Percentiles rank a stretch among this genome's conserved stretches.
phyloP scores from a whole-genome alignment of 2,329 filamentous ascomycete species.

The Neophaeococcomyces aloes region DNA sequence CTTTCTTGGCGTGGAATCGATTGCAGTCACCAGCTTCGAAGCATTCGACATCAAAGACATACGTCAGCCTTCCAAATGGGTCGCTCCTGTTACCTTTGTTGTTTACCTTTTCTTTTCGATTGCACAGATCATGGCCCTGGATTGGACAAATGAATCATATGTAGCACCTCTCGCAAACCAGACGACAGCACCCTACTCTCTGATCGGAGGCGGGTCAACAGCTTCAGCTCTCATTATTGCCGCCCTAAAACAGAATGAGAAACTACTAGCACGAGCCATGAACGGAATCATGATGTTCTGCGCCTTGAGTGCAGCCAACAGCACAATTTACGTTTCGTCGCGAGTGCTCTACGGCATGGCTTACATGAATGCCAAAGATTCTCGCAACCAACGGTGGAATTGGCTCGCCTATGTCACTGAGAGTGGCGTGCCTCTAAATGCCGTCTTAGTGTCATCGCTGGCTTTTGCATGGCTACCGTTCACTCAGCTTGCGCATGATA shows the following conservation, averaged over 20 bases:
- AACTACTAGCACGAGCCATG: slow-evolving; percentile 9
- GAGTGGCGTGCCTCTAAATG: too few relatives aligned
- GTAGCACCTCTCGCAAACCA: too few relatives aligned
- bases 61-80: slow-evolving; percentile 24
- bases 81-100: slow-evolving; percentile 22
- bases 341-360: slow-evolving; percentile 26
- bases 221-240: too few relatives aligned
- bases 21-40: slow-evolving; percentile 27
- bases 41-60: slow-evolving; percentile 18
- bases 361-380: too few relatives aligned
- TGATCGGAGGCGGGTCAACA: too few relatives aligned
- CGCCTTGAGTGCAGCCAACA: slow-evolving; percentile 25
- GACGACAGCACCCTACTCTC: too few relatives aligned
- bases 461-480: not conserved
- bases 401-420: too few relatives aligned
- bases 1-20: slow-evolving; percentile 26
- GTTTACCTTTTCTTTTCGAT: slow-evolving; percentile 24
- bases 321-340: slow-evolving; percentile 28
- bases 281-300: slow-evolving; percentile 25
- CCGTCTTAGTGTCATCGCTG: not conserved
- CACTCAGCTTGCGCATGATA: not conserved
- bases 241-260: too few relatives aligned
- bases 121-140: slow-evolving; percentile 22
- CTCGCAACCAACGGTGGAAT: too few relatives aligned
- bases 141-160: too few relatives aligned